Conservation (phyloP, 164 flowering plant genomes). For the Chimonanthus salicifolius region DNA sequence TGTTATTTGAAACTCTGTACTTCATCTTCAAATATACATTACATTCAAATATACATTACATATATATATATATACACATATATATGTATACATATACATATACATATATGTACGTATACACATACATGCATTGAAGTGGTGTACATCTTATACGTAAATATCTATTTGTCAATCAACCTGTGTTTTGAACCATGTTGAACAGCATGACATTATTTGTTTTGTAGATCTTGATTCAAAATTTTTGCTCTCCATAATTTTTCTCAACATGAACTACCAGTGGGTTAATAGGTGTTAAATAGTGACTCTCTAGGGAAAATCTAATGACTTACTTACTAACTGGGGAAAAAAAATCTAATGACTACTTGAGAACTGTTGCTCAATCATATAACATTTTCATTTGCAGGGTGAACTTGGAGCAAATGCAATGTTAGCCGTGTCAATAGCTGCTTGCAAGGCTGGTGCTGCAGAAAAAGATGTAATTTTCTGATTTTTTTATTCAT, state of each 20-base stretch:
- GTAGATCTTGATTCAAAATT: not conserved
- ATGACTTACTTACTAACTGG: not conserved
- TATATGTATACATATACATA: no score
- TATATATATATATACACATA: no score
- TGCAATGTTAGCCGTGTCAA: conserved; percentile 81
- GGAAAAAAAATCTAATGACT: not conserved
- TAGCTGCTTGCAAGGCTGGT: conserved; percentile 99
- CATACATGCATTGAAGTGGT: no score
- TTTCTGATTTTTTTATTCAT: not conserved
- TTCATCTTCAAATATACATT: no score
- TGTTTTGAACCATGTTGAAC: no score
- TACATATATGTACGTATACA: no score
- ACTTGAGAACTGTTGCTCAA: not conserved
- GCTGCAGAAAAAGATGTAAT: conserved; percentile 98
- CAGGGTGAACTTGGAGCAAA: conserved; percentile 85
- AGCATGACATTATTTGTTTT: not conserved
- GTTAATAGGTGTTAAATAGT: no score
- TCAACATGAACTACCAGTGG: no score
- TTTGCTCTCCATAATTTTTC: not conserved
- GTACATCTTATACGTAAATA: no score
- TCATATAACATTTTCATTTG: not conserved
- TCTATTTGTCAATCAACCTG: no score
- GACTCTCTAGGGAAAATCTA: no score
- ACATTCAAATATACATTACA: no score
- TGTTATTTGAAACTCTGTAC: not conserved